These are phyloP conservation scores for Pavlovales sp. DNA, from an alignment of 208 protist species.

Conservation along the genomic window DNA sequence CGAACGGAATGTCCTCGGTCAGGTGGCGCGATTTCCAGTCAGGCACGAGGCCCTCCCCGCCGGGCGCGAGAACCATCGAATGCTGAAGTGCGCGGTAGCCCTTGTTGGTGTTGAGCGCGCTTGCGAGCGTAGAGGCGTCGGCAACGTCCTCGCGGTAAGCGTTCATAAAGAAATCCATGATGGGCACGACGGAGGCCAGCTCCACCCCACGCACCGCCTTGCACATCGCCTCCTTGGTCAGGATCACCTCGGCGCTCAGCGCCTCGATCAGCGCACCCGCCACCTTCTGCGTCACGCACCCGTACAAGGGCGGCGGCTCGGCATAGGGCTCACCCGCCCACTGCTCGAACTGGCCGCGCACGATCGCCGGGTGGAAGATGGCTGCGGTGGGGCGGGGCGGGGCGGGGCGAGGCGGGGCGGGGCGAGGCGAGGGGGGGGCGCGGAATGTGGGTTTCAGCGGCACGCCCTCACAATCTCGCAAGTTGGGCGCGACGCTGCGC, in stretches of 20 bases:
- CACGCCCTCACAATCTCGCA: too few species aligned
- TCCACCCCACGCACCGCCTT: background rate
- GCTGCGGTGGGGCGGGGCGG: too few species aligned
- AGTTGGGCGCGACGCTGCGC: background rate
- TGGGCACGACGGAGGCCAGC: background rate
- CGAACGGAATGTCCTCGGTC: slow-evolving; percentile 46
- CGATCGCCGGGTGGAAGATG: too few species aligned
- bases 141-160: background rate
- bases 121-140: background rate
- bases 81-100: slow-evolving; percentile 17
- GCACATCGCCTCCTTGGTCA: slow-evolving; percentile 2
- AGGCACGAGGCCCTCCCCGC: slow-evolving; percentile 17
- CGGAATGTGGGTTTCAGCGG: too few species aligned
- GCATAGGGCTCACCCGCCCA: too few species aligned
- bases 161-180: background rate
- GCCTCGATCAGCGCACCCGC: background rate
- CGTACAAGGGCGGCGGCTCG: too few species aligned
- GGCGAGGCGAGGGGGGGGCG: too few species aligned
- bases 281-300: too few species aligned
- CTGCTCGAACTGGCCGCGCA: too few species aligned
- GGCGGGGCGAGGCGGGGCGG: too few species aligned
- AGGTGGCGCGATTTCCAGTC: slow-evolving; percentile 26
- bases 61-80: slow-evolving; percentile 4
- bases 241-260: background rate
- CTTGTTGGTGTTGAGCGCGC: background rate